phyloP scores from a whole-genome alignment of 2,329 filamentous ascomycete genomes.

The Hypoxylon rubiginosum region DNA sequence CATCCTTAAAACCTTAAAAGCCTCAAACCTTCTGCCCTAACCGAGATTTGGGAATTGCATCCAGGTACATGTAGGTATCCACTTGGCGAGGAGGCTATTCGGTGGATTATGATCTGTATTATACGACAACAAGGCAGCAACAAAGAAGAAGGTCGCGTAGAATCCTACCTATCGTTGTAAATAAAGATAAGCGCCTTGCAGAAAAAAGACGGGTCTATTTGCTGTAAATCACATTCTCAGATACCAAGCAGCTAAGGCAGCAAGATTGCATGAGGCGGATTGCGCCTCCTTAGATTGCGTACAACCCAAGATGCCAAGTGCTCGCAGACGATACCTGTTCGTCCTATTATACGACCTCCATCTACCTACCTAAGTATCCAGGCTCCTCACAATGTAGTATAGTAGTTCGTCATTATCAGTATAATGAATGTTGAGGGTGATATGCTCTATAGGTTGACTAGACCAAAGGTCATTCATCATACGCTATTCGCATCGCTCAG shows the following conservation, averaged over 20 bases:
- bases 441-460: not conserved
- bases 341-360: not conserved
- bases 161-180: constrained; percentile 15
- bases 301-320: not conserved
- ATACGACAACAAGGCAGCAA: constrained; percentile 19
- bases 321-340: not conserved
- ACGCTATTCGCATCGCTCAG: not conserved
- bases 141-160: not conserved
- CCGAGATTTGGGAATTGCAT: not conserved
- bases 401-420: too few relatives aligned
- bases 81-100: not conserved
- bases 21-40: constrained; percentile 5
- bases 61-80: not conserved
- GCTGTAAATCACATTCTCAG: too few relatives aligned
- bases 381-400: too few relatives aligned
- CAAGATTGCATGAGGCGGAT: not conserved
- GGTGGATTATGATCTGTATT: not conserved
- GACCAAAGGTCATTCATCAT: not conserved
- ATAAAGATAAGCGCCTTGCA: constrained; percentile 4
- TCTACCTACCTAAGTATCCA: too few relatives aligned
- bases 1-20: constrained; percentile 15
- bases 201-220: constrained; percentile 4
- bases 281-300: not conserved
- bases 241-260: too few relatives aligned
- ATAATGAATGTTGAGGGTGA: too few relatives aligned